Percentiles rank a stretch among this genome's conserved stretches.
phyloP scores from a whole-genome alignment of 306 rosid genomes.

The Cyamopsis tetragonoloba region DNA sequence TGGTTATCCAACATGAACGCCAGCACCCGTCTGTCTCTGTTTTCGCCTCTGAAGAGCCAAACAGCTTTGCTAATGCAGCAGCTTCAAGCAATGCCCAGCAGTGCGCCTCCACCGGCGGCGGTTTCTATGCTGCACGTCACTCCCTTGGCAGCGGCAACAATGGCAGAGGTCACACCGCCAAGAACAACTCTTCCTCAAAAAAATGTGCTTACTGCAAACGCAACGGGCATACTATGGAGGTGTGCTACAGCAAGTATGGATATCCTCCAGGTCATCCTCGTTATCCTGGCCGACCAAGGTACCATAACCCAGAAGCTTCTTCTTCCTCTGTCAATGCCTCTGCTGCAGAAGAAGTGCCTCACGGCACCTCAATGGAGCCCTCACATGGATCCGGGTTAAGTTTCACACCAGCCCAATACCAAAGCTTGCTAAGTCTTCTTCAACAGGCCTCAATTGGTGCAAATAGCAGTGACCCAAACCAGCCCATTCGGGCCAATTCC shows the following conservation, averaged over 20 bases:
- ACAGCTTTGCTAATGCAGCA: not conserved
- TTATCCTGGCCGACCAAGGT: not conserved
- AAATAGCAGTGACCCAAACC: not conserved
- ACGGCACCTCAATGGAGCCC: not conserved
- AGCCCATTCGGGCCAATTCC: not conserved
- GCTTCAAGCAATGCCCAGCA: no score
- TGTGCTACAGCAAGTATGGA: not conserved
- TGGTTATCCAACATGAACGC: not conserved
- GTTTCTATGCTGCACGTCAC: no score
- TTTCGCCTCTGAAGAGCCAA: not conserved
- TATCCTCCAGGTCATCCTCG: not conserved
- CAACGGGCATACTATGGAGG: not conserved
- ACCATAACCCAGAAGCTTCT: not conserved
- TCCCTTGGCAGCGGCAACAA: not conserved
- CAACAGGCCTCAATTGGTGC: not conserved
- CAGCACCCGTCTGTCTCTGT: not conserved
- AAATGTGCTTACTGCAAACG: not conserved
- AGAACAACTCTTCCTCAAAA: not conserved
- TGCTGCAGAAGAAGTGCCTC: no score
- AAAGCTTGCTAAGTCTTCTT: not conserved
- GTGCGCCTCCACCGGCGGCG: no score
- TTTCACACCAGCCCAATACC: not conserved
- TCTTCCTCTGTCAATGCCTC: not conserved
- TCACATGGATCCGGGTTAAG: not conserved
- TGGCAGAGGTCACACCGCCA: no score